Percentiles rank a stretch among this genome's conserved stretches.
Evolutionary conservation across 2,329 filamentous ascomycete species (phyloP).

Genomic region (Colletotrichum sidae): DNA sequence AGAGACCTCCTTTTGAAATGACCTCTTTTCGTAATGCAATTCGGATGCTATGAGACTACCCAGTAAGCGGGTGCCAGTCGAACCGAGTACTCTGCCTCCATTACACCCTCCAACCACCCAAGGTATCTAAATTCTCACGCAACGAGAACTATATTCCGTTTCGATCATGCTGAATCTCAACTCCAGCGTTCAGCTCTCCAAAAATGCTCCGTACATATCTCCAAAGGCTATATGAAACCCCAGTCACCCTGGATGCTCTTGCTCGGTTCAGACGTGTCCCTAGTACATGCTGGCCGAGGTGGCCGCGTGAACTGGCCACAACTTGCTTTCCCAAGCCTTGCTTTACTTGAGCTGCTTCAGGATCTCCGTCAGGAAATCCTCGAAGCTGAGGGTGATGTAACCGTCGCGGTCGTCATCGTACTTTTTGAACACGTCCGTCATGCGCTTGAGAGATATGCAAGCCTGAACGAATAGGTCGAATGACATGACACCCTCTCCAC

Average conservation of each 20-base stretch:
- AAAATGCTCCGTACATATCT: too few relatives aligned
- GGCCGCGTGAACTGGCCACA: too few relatives aligned
- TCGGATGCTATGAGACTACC: slow-evolving; percentile 20
- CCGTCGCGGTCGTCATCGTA: slow-evolving; percentile 98
- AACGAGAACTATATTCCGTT: slow-evolving; percentile 13
- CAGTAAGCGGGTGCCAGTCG: slow-evolving; percentile 4
- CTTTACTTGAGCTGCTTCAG: slow-evolving; percentile 68
- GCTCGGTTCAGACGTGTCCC: too few relatives aligned
- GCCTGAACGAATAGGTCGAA: slow-evolving; percentile 99
- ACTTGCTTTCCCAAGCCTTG: too few relatives aligned
- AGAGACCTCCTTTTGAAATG: too few relatives aligned
- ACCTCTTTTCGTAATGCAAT: not conserved
- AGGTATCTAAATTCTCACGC: slow-evolving; percentile 33
- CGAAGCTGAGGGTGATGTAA: slow-evolving; percentile 86
- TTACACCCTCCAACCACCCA: slow-evolving; percentile 27
- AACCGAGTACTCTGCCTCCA: slow-evolving; percentile 12
- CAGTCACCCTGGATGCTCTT: too few relatives aligned
- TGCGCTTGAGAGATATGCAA: slow-evolving; percentile 95
- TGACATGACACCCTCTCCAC: slow-evolving; percentile 76
- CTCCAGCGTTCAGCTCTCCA: not conserved
- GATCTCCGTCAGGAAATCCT: slow-evolving; percentile 81
- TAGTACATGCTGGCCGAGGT: too few relatives aligned
- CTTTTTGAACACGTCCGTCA: slow-evolving; percentile 99
- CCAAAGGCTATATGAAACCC: too few relatives aligned
- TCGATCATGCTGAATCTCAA: not conserved